These are phyloP conservation scores for Globisporangium mamillatum DNA, from an alignment of 352 stramenopile species.

Conservation along the genomic window DNA sequence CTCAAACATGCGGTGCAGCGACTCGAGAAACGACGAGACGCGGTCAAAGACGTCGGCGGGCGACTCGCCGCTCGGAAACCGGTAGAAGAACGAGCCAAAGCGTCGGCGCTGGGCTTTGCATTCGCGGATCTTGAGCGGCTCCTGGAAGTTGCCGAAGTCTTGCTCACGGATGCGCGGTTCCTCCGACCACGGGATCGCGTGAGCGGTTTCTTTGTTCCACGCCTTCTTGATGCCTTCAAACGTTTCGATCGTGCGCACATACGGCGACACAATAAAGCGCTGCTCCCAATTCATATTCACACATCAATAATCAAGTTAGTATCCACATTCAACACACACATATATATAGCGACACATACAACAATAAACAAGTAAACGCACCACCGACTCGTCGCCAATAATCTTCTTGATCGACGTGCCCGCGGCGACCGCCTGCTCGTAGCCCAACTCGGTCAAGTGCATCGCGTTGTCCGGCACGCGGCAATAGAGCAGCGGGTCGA, in stretches of 20 bases:
- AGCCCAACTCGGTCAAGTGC: constrained; percentile 78
- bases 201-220: constrained; percentile 45
- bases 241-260: constrained; percentile 86
- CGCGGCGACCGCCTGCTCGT: constrained; percentile 66
- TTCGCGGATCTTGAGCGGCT: constrained; percentile 76
- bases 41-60: constrained; percentile 88
- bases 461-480: constrained; percentile 81
- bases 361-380: constrained; percentile 22
- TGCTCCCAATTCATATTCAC: constrained; percentile 22
- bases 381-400: constrained; percentile 71
- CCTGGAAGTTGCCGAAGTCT: constrained; percentile 90
- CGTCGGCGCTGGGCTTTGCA: constrained; percentile 71
- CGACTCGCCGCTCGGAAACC: constrained; percentile 85
- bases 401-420: constrained; percentile 74
- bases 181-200: constrained; percentile 68
- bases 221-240: constrained; percentile 78
- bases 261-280: constrained; percentile 85
- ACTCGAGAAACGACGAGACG: constrained; percentile 87
- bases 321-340: not conserved
- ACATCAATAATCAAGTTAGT: not conserved
- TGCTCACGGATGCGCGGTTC: constrained; percentile 88
- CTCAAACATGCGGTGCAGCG: constrained; percentile 83
- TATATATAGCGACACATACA: not conserved
- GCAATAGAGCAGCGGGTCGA: constrained; percentile 74
- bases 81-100: constrained; percentile 89